A percentile compares a stretch with the other conserved stretches of the same genome.
phyloP scores from a whole-genome alignment of 768 basidiomycete genomes.

The Steccherinum ochraceum region DNA sequence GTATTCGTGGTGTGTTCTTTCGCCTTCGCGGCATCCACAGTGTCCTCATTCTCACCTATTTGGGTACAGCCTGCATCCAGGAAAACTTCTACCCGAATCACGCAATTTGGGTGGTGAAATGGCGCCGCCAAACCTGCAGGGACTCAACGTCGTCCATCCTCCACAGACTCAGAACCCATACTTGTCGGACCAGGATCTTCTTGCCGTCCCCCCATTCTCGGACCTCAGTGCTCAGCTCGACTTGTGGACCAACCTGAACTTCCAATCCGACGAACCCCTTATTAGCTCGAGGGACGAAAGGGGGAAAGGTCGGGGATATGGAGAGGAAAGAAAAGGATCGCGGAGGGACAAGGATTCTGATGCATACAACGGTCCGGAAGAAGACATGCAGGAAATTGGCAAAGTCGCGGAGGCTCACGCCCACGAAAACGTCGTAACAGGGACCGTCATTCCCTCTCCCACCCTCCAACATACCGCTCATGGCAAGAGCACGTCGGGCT shows the following conservation, averaged over 20 bases:
- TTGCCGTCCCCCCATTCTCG: slow-evolving; percentile 57
- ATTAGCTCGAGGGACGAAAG: slow-evolving; percentile 22
- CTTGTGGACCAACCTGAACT: slow-evolving; percentile 78
- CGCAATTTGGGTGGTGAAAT: slow-evolving; percentile 28
- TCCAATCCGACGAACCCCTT: slow-evolving; percentile 70
- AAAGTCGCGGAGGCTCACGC: slow-evolving; percentile 42
- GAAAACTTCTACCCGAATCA: slow-evolving; percentile 7
- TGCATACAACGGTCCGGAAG: slow-evolving; percentile 38
- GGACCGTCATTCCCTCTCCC: slow-evolving; percentile 30
- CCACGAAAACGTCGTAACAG: slow-evolving; percentile 55
- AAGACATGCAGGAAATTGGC: slow-evolving; percentile 28
- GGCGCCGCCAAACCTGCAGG: slow-evolving; percentile 63
- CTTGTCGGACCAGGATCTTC: slow-evolving; percentile 45
- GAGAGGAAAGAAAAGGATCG: slow-evolving; percentile 6
- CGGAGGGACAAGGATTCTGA: slow-evolving; percentile 15
- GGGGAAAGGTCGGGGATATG: slow-evolving; percentile 5
- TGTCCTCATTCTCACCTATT: background rate
- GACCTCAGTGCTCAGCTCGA: slow-evolving; percentile 75
- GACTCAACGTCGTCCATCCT: slow-evolving; percentile 74
- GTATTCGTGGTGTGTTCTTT: background rate
- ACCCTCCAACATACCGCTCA: slow-evolving; percentile 16
- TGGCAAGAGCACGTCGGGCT: slow-evolving; percentile 31
- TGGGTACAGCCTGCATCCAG: background rate
- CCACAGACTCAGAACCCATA: slow-evolving; percentile 32
- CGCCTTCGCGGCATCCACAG: background rate